Conservation (phyloP, 257 asterid genomes). For the Nicotiana tabacum region DNA sequence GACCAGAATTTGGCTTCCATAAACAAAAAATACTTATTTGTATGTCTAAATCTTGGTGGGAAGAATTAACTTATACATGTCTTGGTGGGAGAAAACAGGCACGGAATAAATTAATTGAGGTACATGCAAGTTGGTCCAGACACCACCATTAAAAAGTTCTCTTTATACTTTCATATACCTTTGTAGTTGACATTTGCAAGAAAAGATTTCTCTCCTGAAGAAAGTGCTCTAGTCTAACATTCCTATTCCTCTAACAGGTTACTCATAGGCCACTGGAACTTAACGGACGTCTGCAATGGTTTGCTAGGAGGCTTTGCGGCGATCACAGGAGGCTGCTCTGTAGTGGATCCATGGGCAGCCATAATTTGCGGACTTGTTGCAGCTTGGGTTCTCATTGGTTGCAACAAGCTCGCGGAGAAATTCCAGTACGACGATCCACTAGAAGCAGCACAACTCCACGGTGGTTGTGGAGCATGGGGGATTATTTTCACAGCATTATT, state of each 20-base stretch:
- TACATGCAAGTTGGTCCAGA: too few relatives aligned
- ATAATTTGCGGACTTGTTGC: constrained; percentile 46
- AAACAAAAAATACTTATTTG: too few relatives aligned
- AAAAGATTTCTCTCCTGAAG: too few relatives aligned
- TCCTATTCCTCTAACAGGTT: background rate
- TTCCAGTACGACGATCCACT: constrained; percentile 41
- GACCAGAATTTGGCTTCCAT: too few relatives aligned
- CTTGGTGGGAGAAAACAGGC: too few relatives aligned
- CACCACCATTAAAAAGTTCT: too few relatives aligned
- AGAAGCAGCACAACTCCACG: constrained; percentile 56
- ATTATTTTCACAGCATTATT: constrained; percentile 43
- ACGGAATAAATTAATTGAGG: too few relatives aligned
- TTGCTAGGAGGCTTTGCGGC: constrained; percentile 49
- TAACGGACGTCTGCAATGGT: constrained; percentile 47
- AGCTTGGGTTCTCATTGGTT: constrained; percentile 42
- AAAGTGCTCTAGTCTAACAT: too few relatives aligned
- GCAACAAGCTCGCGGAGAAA: constrained; percentile 35
- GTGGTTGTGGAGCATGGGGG: constrained; percentile 55
- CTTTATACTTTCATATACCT: too few relatives aligned
- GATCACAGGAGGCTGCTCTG: constrained; percentile 44
- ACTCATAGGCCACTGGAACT: constrained; percentile 38
- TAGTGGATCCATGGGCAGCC: constrained; percentile 55
- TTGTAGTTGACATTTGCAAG: too few relatives aligned
- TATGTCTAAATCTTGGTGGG: too few relatives aligned
- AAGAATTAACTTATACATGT: too few relatives aligned